Evolutionary conservation across 495 filamentous ascomycete genomes (phyloP), one percentile per base, ranked within the genome.

Genomic region (Evernia prunastri): DNA sequence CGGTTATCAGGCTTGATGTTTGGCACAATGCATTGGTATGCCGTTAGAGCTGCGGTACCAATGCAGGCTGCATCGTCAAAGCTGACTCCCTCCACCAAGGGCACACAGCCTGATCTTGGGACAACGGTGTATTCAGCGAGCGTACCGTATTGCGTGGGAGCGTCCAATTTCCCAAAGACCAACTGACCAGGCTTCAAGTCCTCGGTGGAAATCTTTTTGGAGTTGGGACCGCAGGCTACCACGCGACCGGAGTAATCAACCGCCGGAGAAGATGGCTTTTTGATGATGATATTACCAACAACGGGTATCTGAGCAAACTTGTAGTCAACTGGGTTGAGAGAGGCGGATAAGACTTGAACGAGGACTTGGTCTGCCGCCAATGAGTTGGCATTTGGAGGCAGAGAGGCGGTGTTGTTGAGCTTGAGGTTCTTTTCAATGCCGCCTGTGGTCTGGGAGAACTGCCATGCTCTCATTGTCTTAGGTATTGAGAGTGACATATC

Each of bases 251-350:
- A 79, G 68, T 86, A 87, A 71, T 91, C 87, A 70, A 86, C 73
- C 0, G 84, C 81, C 0, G 84, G 88, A 11, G 81, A 81, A 0
- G 82, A 81, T 1, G 81, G 79, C 36, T 72, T 78, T 36, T 71
- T 71, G 65, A 84, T 70, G 0, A 80, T 39, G 7, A 80, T 60
- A 25, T 76, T 74, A 10, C 67, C 68, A 10, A 84, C 10, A 12
- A 78, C 31, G 1, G 76, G 74, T 56, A 86, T 63, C 65, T 89
- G 85, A 23, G 84, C 79, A 23, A 83, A 65, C 72, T 90, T 90
- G 82, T 84, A 85, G 79, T 91, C 88, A 36, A 83, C 82, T 3
- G 88, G 88, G 73, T 91, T 91, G 58, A 90, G 72, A 20, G 81
- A 72, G 15, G 76, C 75, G 58, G 78, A 72, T 58, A 83, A 68